Conservation (phyloP, 1,284 basidiomycete species). For the Puccinia hordei region DNA sequence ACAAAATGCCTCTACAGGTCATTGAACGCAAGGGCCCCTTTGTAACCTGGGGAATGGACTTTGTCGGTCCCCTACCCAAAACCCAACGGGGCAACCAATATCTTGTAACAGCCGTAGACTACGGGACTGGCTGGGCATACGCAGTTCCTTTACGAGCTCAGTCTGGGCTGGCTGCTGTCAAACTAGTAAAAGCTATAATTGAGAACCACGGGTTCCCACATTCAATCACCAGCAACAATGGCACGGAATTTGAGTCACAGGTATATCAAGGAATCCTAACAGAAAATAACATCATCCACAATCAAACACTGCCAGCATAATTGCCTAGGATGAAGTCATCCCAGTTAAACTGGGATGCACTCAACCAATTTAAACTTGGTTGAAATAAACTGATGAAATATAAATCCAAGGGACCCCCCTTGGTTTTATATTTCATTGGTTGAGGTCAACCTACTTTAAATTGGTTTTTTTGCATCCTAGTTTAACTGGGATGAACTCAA, state of each 20-base stretch:
- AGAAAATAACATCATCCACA: slow-evolving; percentile 7
- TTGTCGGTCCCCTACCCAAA: slow-evolving; percentile 5
- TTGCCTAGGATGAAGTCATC: no score
- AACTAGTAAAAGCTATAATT: background rate
- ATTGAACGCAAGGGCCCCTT: background rate
- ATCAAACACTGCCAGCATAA: no score
- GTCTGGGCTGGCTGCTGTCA: background rate
- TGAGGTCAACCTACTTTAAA: no score
- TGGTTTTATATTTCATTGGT: no score
- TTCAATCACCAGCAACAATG: slow-evolving; percentile 31
- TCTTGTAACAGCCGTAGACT: slow-evolving; percentile 15
- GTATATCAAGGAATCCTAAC: background rate
- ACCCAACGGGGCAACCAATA: slow-evolving; percentile 8
- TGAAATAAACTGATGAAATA: no score
- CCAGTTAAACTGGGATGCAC: no score
- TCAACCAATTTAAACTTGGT: no score
- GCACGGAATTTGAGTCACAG: background rate
- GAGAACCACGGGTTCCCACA: slow-evolving; percentile 19
- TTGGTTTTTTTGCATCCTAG: no score
- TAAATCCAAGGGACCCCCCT: no score
- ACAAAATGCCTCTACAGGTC: slow-evolving; percentile 18
- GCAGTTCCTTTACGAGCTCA: background rate
- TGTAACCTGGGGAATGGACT: slow-evolving; percentile 23
- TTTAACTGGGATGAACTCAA: no score
- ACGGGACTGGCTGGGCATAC: slow-evolving; percentile 39